Evolutionary conservation across 306 rosid species (phyloP).

Genomic region (Senna siamea): DNA sequence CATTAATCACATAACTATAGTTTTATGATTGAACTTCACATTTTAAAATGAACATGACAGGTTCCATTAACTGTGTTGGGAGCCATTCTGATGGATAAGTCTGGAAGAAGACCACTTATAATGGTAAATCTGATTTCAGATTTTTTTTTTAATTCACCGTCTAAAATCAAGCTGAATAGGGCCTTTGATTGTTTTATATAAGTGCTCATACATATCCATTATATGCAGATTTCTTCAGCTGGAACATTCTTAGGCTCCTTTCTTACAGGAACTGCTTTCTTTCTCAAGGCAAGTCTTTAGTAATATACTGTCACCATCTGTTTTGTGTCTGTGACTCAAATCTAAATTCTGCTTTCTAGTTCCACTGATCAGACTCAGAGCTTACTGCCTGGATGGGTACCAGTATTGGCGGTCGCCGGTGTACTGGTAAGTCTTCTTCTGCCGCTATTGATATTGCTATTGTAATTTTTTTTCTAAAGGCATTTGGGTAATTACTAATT

Average conservation of each 20-base stretch:
- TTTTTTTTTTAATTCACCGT: background rate
- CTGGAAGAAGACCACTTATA: constrained; percentile 74
- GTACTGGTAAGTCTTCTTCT: constrained; percentile 58
- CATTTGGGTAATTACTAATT: background rate
- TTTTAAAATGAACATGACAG: constrained; percentile 40
- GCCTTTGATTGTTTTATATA: constrained; percentile 31
- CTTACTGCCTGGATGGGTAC: constrained; percentile 43
- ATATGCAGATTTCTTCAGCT: constrained; percentile 52
- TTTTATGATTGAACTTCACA: constrained; percentile 20
- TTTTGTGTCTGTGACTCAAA: background rate
- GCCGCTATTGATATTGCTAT: background rate
- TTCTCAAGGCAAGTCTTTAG: constrained; percentile 55
- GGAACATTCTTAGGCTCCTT: constrained; percentile 72
- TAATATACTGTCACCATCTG: constrained; percentile 2
- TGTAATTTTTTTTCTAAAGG: background rate
- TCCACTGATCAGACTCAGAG: constrained; percentile 43
- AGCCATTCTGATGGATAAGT: constrained; percentile 65
- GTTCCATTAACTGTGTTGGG: constrained; percentile 63
- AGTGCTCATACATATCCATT: constrained; percentile 7
- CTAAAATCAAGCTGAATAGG: background rate
- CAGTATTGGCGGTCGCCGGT: constrained; percentile 57
- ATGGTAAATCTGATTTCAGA: constrained; percentile 43
- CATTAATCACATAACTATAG: constrained; percentile 3
- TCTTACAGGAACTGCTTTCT: constrained; percentile 59
- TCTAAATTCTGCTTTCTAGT: constrained; percentile 28